These are phyloP conservation scores for Ilyonectria sp. DNA, from an alignment of 2,329 filamentous ascomycete species.

Conservation along the genomic window DNA sequence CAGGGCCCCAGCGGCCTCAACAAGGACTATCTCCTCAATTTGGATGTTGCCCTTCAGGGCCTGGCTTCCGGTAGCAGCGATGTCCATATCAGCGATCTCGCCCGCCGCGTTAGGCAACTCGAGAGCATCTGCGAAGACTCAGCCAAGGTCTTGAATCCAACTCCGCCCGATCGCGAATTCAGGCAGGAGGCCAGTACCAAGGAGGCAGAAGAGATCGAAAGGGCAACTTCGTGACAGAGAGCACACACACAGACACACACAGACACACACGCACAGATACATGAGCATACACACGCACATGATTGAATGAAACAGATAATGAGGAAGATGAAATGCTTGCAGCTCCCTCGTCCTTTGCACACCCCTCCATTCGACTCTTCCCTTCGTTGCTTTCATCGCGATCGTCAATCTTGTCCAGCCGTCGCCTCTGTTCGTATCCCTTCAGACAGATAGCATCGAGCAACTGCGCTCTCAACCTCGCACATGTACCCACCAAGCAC, in stretches of 20 bases:
- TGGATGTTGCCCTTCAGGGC: constrained; percentile 82
- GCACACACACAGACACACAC: constrained; percentile 6
- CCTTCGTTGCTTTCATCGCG: constrained; percentile 10
- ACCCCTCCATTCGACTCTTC: constrained; percentile 1
- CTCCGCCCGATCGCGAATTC: constrained; percentile 38
- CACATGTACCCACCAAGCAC: constrained; percentile 2
- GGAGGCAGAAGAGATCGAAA: constrained; percentile 52
- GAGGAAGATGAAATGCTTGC: constrained; percentile 26
- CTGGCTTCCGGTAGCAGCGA: constrained; percentile 85
- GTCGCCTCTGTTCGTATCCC: constrained; percentile 4
- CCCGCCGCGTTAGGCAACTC: constrained; percentile 77
- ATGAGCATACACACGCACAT: constrained; percentile 25
- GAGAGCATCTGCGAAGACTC: constrained; percentile 41
- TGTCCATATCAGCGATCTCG: constrained; percentile 87
- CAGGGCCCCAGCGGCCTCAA: constrained; percentile 90
- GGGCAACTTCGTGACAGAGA: constrained; percentile 25
- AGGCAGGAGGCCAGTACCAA: constrained; percentile 45
- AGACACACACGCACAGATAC: constrained; percentile 21
- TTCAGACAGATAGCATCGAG: constrained; percentile 11
- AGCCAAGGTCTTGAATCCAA: constrained; percentile 28
- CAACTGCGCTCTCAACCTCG: constrained; percentile 6
- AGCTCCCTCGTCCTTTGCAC: constrained; percentile 13
- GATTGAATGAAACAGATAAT: constrained; percentile 18
- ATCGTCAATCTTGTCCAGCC: constrained; percentile 20
- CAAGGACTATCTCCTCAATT: constrained; percentile 86